phyloP scores from a whole-genome alignment of 805 yeast species.

The Kazachstania kunashirensis region DNA sequence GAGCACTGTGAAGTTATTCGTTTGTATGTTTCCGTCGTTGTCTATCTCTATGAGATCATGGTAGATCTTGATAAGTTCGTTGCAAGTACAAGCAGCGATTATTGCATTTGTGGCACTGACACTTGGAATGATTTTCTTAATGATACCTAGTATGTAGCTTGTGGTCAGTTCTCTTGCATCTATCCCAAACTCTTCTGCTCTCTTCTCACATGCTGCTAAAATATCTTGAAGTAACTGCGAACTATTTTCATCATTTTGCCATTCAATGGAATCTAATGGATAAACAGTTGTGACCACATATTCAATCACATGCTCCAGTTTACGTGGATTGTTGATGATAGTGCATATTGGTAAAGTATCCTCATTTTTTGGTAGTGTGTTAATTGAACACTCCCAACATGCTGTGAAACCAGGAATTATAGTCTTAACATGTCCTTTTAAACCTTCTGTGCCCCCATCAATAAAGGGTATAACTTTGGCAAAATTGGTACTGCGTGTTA shows the following conservation, averaged over 20 bases:
- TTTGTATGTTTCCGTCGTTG: constrained; percentile 22
- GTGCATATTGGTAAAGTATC: constrained; percentile 82
- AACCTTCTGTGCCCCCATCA: constrained; percentile 95
- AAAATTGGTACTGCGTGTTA: constrained; percentile 47
- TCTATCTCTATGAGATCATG: constrained; percentile 53
- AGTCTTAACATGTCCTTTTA: constrained; percentile 82
- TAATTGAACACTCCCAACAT: constrained; percentile 87
- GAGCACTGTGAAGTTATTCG: constrained; percentile 67
- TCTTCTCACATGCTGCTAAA: constrained; percentile 38
- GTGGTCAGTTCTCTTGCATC: constrained; percentile 56
- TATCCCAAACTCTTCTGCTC: constrained; percentile 62
- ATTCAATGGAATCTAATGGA: constrained; percentile 60
- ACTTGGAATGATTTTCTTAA: constrained; percentile 86
- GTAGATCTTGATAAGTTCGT: constrained; percentile 72
- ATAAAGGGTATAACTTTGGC: constrained; percentile 54
- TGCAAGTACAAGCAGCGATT: constrained; percentile 80
- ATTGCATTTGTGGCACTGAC: constrained; percentile 91
- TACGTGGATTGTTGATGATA: constrained; percentile 85
- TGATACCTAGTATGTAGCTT: constrained; percentile 70
- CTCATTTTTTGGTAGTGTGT: constrained; percentile 49
- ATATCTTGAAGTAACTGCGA: constrained; percentile 25
- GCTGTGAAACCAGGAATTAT: constrained; percentile 78
- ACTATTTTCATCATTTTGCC: constrained; percentile 53
- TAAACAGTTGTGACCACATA: constrained; percentile 65
- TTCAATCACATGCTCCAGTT: constrained; percentile 91